phyloP scores from a whole-genome alignment of 768 basidiomycete species.

The Rhizopogon vesiculosus region DNA sequence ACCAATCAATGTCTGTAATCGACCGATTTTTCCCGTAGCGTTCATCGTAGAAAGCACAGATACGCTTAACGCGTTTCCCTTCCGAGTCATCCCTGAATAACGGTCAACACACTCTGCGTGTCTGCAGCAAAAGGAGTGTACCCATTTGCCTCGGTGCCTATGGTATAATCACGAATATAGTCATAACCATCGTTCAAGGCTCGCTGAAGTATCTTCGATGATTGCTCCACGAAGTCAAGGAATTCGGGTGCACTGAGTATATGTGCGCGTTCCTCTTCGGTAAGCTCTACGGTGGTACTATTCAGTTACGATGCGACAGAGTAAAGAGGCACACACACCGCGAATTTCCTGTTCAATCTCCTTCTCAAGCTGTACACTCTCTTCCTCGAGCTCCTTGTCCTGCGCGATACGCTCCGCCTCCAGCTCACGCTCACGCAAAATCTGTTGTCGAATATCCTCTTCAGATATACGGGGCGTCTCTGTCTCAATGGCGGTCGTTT shows the following conservation, averaged over 20 bases:
- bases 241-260: constrained; percentile 90
- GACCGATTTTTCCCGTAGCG: constrained; percentile 89
- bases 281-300: constrained; percentile 52
- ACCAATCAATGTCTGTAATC: constrained; percentile 97
- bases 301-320: constrained; percentile 1
- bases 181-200: constrained; percentile 96
- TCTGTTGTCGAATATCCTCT: constrained; percentile 70
- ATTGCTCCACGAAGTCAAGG: constrained; percentile 89
- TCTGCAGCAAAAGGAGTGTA: constrained; percentile 34
- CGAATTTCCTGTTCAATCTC: constrained; percentile 86
- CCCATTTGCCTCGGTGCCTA: constrained; percentile 81
- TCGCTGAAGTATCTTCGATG: constrained; percentile 91
- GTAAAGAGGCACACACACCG: constrained; percentile 37
- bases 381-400: constrained; percentile 78
- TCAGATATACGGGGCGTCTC: constrained; percentile 51
- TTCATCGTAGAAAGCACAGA: constrained; percentile 94
- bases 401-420: constrained; percentile 65
- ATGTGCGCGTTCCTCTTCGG: constrained; percentile 78
- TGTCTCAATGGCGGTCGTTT: constrained; percentile 64
- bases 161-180: constrained; percentile 95
- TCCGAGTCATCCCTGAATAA: constrained; percentile 78
- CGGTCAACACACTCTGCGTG: neutral
- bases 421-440: constrained; percentile 60
- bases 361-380: constrained; percentile 77
- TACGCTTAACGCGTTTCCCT: constrained; percentile 82